Conservation (phyloP, 176 grass and related monocot species). For the Puccinellia tenuiflora region DNA sequence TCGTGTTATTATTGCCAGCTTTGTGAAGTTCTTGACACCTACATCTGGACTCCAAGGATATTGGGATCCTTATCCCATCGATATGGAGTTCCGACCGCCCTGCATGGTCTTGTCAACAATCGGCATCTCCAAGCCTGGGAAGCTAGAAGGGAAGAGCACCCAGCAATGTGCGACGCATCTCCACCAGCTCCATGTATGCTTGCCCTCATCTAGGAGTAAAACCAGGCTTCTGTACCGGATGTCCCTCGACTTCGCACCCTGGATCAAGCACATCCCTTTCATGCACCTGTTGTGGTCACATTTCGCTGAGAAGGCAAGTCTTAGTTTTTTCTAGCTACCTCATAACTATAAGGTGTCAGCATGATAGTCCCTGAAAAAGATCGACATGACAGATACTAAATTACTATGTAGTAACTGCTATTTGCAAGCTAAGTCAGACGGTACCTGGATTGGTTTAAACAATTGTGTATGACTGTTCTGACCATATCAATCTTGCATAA, state of each 20-base stretch:
- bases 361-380: neutral
- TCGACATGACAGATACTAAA: neutral
- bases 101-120: conserved; percentile 97
- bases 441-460: neutral
- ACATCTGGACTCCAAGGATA: conserved; percentile 87
- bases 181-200: conserved; percentile 89
- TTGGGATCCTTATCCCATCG: conserved; percentile 97
- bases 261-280: conserved; percentile 77
- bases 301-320: conserved; percentile 84
- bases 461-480: neutral
- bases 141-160: conserved; percentile 71
- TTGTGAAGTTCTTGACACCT: conserved; percentile 94
- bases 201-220: conserved; percentile 85
- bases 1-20: conserved; percentile 28
- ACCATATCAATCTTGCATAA: neutral
- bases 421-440: neutral
- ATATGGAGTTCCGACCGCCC: conserved; percentile 93
- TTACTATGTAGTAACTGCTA: neutral
- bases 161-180: conserved; percentile 83
- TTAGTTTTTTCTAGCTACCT: neutral
- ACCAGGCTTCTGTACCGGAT: conserved; percentile 90
- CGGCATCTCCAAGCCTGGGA: conserved; percentile 94
- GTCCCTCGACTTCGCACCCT: conserved; percentile 95
- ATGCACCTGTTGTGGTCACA: conserved; percentile 81
- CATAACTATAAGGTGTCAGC: neutral